Base-by-base conservation (phyloP, 108 stramenopile species). In the Aurantiochytrium sp. region DNA sequence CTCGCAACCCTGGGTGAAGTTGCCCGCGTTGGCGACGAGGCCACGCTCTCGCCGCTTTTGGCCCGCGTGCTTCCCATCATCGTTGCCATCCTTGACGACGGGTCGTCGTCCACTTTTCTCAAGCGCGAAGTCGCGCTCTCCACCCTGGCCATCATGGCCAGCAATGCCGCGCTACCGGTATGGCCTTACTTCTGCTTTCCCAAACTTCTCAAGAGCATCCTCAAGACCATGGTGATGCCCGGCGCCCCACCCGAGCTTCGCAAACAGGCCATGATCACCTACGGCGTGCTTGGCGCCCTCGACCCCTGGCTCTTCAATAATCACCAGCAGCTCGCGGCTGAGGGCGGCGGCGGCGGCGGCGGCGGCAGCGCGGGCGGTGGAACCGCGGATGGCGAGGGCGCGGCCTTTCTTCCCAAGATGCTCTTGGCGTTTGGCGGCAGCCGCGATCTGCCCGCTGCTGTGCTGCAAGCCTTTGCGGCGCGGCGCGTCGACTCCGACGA, bases 211-310 rank as follows among this genome's bases (percentile, higher is more conserved):
- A 6, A 81, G 6, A 41, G 45, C 45, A 81, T 81, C 17, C 30
- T 81, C n/a, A 24, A 30, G 45, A 81, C 45, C 39, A 81, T 81
- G 73, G 73, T 81, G 19, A 41, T 48, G 73, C 73, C 73, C 6
- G 73, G 73, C n/a, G 39, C 73, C 24, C 59, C 59, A 24, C 1
- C 17, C 6, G 73, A 48, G 39, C 45, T 81, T 24, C 73, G 73
- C 39, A 81, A 81, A 24, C 73, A 81, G 24, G 73, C 73, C 19
- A 81, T 81, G 73, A 81, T 81, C 30, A 81, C 73, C n/a, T 81
- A 48, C 32, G 73, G 73, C 6, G 73, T 81, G 8, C 45, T 81
- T 12, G 73, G 73, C 45, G 73, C 73, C 32, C 73, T 81, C 42
- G 73, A 81, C 45, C 73, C 73, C n/a, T 81, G 45, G 42, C 45